A percentile compares a stretch with the other conserved stretches of the same genome.
These are phyloP conservation scores for Rubia balearica DNA, from an alignment of 305 asterid species.

Conservation along the genomic window DNA sequence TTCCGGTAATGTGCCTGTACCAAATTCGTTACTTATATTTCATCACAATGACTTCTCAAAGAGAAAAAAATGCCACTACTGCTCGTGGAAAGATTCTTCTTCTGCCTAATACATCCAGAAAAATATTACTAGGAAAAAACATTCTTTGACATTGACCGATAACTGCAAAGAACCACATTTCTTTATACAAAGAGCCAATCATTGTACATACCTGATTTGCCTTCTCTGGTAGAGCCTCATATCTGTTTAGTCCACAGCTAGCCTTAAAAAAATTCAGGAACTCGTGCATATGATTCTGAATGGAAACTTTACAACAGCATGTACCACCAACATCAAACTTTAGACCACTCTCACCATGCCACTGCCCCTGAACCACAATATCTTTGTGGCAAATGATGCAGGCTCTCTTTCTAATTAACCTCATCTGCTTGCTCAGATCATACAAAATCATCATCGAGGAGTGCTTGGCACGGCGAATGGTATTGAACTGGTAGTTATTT, in stretches of 20 bases:
- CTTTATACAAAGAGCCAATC: background rate
- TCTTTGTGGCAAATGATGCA: constrained; percentile 36
- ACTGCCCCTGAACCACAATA: constrained; percentile 19
- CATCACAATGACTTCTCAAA: background rate
- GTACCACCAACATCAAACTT: constrained; percentile 29
- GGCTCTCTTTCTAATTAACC: constrained; percentile 19
- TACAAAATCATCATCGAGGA: constrained; percentile 79
- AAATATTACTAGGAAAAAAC: background rate
- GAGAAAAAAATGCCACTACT: too few relatives aligned
- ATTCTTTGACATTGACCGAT: background rate
- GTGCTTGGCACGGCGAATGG: constrained; percentile 72
- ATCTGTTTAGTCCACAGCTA: constrained; percentile 16
- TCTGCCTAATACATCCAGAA: background rate
- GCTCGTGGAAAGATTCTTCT: background rate
- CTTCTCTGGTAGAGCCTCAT: constrained; percentile 22
- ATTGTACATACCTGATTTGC: constrained; percentile 18
- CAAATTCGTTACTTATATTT: constrained; percentile 9
- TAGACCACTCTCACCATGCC: constrained; percentile 38
- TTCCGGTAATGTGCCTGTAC: constrained; percentile 23
- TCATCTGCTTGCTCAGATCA: constrained; percentile 40
- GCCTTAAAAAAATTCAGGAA: constrained; percentile 14
- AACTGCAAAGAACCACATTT: background rate
- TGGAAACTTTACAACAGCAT: constrained; percentile 34
- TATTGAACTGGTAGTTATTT: constrained; percentile 53
- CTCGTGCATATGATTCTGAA: constrained; percentile 24